These are phyloP conservation scores for Sechiopsis laciniata DNA, from an alignment of 306 rosid species.

Conservation along the genomic window DNA sequence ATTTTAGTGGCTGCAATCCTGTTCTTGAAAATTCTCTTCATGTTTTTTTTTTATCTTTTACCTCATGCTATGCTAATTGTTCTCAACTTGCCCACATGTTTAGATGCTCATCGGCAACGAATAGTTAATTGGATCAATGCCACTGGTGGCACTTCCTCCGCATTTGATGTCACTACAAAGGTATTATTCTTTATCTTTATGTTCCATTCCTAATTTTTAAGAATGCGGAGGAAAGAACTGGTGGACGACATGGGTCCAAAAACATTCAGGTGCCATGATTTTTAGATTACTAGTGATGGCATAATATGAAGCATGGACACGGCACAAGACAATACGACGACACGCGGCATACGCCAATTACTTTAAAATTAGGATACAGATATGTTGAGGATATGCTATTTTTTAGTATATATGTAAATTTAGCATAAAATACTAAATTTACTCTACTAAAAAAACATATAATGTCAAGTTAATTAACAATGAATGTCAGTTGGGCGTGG, in stretches of 20 bases:
- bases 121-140: slow-evolving; percentile 77
- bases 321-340: too few relatives aligned
- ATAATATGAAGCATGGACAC: too few relatives aligned
- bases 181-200: slow-evolving; percentile 20
- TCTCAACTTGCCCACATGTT: slow-evolving; percentile 25
- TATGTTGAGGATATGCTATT: too few relatives aligned
- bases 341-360: too few relatives aligned
- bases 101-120: slow-evolving; percentile 75
- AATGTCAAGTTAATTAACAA: too few relatives aligned
- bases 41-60: neutral
- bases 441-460: too few relatives aligned
- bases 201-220: neutral
- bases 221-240: neutral
- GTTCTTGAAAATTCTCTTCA: slow-evolving; percentile 11
- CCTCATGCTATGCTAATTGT: slow-evolving; percentile 18
- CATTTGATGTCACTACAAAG: slow-evolving; percentile 75
- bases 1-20: too few relatives aligned
- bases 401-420: too few relatives aligned
- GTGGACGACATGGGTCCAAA: neutral
- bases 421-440: too few relatives aligned
- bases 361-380: too few relatives aligned
- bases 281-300: neutral
- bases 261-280: neutral
- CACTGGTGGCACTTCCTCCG: slow-evolving; percentile 62
- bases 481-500: too few relatives aligned